A percentile compares a stretch with the other conserved stretches of the same genome.
Conservation (phyloP, 306 rosid species). For the Cucurbita moschata region DNA sequence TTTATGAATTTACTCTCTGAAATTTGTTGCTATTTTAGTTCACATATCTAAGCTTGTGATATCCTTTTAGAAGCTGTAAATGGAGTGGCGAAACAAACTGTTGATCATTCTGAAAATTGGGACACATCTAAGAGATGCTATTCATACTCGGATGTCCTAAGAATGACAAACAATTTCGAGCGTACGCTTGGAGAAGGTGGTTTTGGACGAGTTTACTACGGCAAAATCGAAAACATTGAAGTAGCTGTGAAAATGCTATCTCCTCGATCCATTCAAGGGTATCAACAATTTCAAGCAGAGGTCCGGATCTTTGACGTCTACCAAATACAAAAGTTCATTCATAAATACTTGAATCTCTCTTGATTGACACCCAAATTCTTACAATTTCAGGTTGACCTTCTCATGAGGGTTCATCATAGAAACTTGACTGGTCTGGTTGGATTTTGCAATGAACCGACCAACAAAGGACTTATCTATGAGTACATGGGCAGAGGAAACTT, state of each 20-base stretch:
- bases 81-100: background rate
- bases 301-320: conserved; percentile 1
- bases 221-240: conserved; percentile 18
- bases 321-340: background rate
- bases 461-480: conserved; percentile 43
- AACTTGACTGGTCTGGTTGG: conserved; percentile 37
- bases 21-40: background rate
- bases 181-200: conserved; percentile 38
- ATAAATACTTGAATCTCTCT: background rate
- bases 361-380: background rate
- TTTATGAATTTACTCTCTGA: background rate
- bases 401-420: conserved; percentile 35
- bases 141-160: conserved; percentile 23
- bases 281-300: conserved; percentile 40
- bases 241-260: conserved; percentile 44
- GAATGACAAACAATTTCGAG: conserved; percentile 29
- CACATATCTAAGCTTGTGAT: background rate
- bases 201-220: conserved; percentile 36
- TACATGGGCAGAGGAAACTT: conserved; percentile 41
- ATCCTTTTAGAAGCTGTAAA: background rate
- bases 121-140: conserved; percentile 23
- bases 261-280: conserved; percentile 27
- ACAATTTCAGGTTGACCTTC: conserved; percentile 28
- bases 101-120: conserved; percentile 1
- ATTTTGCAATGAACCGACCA: conserved; percentile 31